phyloP scores from a whole-genome alignment of 2,329 filamentous ascomycete genomes.

The Exserohilum rostratum region DNA sequence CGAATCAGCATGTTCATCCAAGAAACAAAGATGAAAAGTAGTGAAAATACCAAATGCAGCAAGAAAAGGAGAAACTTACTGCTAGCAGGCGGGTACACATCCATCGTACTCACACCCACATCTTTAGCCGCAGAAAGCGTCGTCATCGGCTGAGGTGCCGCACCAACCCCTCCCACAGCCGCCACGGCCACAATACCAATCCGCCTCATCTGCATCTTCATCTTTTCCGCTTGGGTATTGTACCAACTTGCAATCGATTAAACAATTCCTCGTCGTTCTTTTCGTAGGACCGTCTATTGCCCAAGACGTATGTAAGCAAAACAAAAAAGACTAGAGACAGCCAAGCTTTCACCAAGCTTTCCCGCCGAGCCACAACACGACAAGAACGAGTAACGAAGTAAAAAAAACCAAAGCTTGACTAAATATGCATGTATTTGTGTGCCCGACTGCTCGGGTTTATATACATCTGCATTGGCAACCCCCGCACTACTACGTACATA shows the following conservation, averaged over 20 bases:
- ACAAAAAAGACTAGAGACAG: background rate
- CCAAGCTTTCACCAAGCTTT: constrained; percentile 2
- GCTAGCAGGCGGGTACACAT: constrained; percentile 32
- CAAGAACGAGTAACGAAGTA: background rate
- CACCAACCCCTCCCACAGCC: constrained; percentile 12
- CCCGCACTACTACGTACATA: no score
- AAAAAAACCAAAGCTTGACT: background rate
- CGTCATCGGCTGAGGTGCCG: constrained; percentile 21
- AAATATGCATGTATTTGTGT: no score
- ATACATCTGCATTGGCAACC: no score
- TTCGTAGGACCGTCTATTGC: no score
- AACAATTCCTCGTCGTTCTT: no score
- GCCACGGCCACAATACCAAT: constrained; percentile 18
- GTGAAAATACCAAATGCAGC: no score
- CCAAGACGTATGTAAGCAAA: no score
- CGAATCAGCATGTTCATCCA: constrained; percentile 1
- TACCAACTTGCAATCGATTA: no score
- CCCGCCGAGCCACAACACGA: background rate
- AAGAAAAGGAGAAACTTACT: constrained; percentile 21
- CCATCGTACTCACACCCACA: constrained; percentile 24
- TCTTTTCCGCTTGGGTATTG: no score
- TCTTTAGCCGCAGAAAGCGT: constrained; percentile 22
- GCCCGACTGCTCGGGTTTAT: no score
- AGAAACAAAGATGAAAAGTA: no score
- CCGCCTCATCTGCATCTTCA: constrained; percentile 14